Base-by-base conservation (phyloP, 2,329 filamentous ascomycete genomes). In the Coleophoma eucalyptorum region DNA sequence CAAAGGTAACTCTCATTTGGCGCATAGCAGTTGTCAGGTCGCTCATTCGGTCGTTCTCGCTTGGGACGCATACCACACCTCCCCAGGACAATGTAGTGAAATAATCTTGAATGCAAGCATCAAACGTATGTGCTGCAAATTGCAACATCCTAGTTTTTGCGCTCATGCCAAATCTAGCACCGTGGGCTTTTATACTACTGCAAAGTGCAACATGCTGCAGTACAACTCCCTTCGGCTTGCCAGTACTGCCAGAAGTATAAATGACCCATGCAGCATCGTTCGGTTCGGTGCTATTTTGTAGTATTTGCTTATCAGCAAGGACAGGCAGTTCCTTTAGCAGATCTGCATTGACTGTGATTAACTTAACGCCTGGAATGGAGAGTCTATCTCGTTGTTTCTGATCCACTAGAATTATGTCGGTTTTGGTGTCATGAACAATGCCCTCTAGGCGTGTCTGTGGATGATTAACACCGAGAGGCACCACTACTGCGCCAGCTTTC, bases 151-250 rank as follows among this genome's bases (percentile, higher is more conserved):
- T 44, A 5, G 42, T 44, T 13, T 18, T 44, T 44, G 42, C 16
- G n/a, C 31, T n/a, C 42, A 32, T 44, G n/a, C 42, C 42, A 20
- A 44, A 44, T 44, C 42, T 44, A 16, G 42, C 42, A 31, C 42
- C 42, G 42, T 44, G 42, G 42, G 42, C 42, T 44, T 31, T 21
- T 44, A 44, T 44, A 44, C 42, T 44, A 20, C 42, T 44, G 42
- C 42, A 44, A 44, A 44, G 19, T 10, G 42, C 42, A n/a, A 44
- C 42, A 32, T 44, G 42, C 26, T 44, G 42, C 31, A 44, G 42
- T 44, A 44, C 42, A 13, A 44, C 42, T 44, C 42, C 42, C 42
- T 44, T 44, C 13, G 42, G 42, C 26, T 26, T 33, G 20, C 42
- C 42, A n/a, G 42, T 44, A 31, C 42, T 44, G 16, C 42, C 42